Conservation (phyloP, 805 yeast genomes). For the Torulaspora gathmanii region DNA sequence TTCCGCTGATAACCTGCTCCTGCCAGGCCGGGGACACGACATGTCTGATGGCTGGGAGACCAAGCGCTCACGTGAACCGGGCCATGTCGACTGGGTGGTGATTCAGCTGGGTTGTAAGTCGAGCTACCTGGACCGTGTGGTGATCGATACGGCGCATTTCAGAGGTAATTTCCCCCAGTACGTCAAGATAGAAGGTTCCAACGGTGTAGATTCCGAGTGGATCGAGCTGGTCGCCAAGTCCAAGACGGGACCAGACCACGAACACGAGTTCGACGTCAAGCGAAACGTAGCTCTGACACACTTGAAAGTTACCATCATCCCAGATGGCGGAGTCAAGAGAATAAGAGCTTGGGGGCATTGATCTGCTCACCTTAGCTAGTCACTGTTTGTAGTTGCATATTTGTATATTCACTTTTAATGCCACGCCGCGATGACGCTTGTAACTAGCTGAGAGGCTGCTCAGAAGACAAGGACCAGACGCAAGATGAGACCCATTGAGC, state of each 20-base stretch:
- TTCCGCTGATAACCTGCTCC: slow-evolving; percentile 76
- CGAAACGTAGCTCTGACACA: slow-evolving; percentile 50
- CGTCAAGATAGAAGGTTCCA: slow-evolving; percentile 62
- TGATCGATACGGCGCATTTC: slow-evolving; percentile 89
- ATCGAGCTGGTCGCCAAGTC: slow-evolving; percentile 55
- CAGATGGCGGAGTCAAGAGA: slow-evolving; percentile 96
- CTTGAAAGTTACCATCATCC: slow-evolving; percentile 76
- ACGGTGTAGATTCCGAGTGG: slow-evolving; percentile 53
- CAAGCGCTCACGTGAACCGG: slow-evolving; percentile 72
- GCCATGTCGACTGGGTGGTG: slow-evolving; percentile 90
- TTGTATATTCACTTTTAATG: background rate
- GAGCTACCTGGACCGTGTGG: slow-evolving; percentile 47
- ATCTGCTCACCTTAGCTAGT: background rate
- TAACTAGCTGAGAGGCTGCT: background rate
- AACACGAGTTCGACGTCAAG: slow-evolving; percentile 50
- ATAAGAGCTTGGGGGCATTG: slow-evolving; percentile 67
- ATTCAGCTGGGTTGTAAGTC: slow-evolving; percentile 69
- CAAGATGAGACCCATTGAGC: slow-evolving; percentile 1
- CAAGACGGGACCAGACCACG: slow-evolving; percentile 79
- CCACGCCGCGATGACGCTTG: background rate
- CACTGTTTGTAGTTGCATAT: background rate
- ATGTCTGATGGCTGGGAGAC: slow-evolving; percentile 99
- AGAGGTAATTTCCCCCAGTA: slow-evolving; percentile 92
- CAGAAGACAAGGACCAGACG: background rate
- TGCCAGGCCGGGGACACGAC: slow-evolving; percentile 93